Evolutionary conservation across 2,329 filamentous ascomycete genomes (phyloP), one percentile per base, ranked within the genome.

Genomic region (Beauveria scarabaeidicola): DNA sequence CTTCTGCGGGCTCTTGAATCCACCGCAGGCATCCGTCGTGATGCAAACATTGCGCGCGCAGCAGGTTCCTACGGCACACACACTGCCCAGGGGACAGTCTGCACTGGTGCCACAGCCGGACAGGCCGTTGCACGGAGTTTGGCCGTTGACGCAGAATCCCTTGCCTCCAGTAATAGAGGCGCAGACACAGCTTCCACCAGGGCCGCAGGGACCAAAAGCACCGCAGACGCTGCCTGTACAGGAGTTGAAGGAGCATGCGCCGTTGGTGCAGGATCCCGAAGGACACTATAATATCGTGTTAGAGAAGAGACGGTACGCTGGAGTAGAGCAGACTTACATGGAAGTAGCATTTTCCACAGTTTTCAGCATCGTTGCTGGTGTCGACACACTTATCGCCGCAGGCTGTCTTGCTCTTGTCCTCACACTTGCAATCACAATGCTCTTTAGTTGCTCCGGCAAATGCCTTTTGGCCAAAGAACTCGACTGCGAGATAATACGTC

Each of bases 61-160:
- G 56, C 56, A 58, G 19, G 36, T 58, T 5, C 56, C 47, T 2
- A 58, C 56, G 7, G 56, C 56, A 13, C 56, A 58, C 3, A 58
- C 56, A 19, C 47, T 52, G n/a, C 56, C 56, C n/a, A 52, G 47
- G 2, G 56, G 47, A 46, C 56, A 58, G 25, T 52, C 56, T 1
- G 36, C 27, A 48, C 47, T 58, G 38, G 47, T 44, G 7, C 47
- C 38, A 19, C 56, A 58, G 25, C 23, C 47, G 2, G 47, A 38
- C 7, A 58, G 47, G n/a, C 56, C 47, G 3, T 3, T 3, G 47
- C 56, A 58, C 1, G 47, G 47, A 2, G 47, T 52, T 13, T 52
- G 36, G 38, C 56, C 56, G 47, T 58, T 58, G 56, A 58, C 56
- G 27, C 56, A 58, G 47, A 58, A 58, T 11, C 56, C 56, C n/a